A percentile compares a stretch with the other conserved stretches of the same genome.
Conservation (phyloP, 768 basidiomycete species). For the Tulasnella sp. region DNA sequence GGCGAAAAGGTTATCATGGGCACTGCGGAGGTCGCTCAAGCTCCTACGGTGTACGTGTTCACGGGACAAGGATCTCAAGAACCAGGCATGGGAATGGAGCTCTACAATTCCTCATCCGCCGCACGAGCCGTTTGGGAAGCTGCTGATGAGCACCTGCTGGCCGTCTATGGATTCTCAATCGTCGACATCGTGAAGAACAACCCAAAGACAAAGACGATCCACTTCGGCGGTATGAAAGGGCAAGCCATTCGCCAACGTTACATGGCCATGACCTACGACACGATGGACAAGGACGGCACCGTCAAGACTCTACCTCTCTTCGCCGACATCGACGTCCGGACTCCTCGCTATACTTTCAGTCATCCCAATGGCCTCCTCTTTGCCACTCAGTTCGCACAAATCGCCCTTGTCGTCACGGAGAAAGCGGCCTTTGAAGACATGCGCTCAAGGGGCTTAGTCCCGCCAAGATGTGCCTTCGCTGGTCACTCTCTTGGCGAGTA, state of each 20-base stretch:
- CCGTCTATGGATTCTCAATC: slow-evolving; percentile 49
- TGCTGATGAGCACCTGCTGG: slow-evolving; percentile 89
- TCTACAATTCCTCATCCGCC: slow-evolving; percentile 89
- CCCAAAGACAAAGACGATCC: slow-evolving; percentile 96
- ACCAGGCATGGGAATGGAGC: slow-evolving; percentile 96
- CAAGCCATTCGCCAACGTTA: slow-evolving; percentile 98
- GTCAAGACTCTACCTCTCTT: slow-evolving; percentile 97
- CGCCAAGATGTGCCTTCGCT: slow-evolving; percentile 89
- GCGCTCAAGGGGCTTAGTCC: slow-evolving; percentile 94
- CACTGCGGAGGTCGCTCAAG: slow-evolving; percentile 92
- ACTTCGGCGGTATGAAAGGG: slow-evolving; percentile 99
- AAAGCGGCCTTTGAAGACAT: slow-evolving; percentile 99
- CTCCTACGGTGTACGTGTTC: slow-evolving; percentile 54
- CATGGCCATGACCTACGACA: slow-evolving; percentile 99
- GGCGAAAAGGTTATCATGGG: slow-evolving; percentile 94
- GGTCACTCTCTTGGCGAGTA: slow-evolving; percentile 99
- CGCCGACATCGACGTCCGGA: slow-evolving; percentile 91
- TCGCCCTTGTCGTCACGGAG: slow-evolving; percentile 96
- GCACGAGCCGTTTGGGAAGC: slow-evolving; percentile 97
- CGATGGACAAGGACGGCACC: slow-evolving; percentile 93
- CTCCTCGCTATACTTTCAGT: slow-evolving; percentile 97
- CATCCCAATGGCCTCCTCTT: slow-evolving; percentile 94
- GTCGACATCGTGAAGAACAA: slow-evolving; percentile 98
- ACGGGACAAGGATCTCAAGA: slow-evolving; percentile 64
- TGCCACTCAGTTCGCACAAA: slow-evolving; percentile 98